Evolutionary conservation across 2,329 filamentous ascomycete species (phyloP), one percentile per base, ranked within the genome.

Genomic region (Alternaria burnsii): DNA sequence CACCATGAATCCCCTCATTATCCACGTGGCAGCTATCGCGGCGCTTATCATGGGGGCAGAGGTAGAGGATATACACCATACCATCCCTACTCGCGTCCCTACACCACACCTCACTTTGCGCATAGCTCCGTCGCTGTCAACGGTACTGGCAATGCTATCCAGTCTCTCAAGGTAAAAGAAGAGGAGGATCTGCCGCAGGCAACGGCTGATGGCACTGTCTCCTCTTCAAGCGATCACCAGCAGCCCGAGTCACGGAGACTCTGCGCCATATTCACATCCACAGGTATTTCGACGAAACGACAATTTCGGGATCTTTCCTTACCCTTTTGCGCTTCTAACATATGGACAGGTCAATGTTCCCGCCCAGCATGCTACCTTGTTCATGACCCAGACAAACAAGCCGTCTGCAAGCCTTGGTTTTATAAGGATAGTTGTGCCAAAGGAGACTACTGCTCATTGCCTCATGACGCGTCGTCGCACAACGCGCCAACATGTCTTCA

Each of bases 401-500:
- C 94, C 57, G 89, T 95, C 58, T 99, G 95, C 88, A 95, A 92
- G 80, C 89, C 92, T 55, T 93, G 91, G 76, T 84, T 98, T 55
- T 89, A 89, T 73, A 93, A 91, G 75, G 90, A 91, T 75, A 84
- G 86, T 72, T 99, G 95, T 82, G 82, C 84, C 70, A 87, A 87
- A 77, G 93, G 93, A 80, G 87, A 90, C 74, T 85, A 85, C 73
- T 99, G 95, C 85, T 92, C 97, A 80, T 86, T 98, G 62, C 97
- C 94, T 65, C 95, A 98, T 85, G 89, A 95, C 48, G 83, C 92
- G 65, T 91, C 87, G 56, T 87, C 93, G 67, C 87, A 97, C 79
- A 91, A 94, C 80, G 91, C 91, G 55, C 94, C 95, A 58, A 87
- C 91, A 63, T 98, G 95, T 83, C 81, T 95, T 78, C 93, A 97